Percentiles rank a stretch among this genome's conserved stretches.
phyloP scores from a whole-genome alignment of 345 rosid genomes.

The Gossypium ekmanianum region DNA sequence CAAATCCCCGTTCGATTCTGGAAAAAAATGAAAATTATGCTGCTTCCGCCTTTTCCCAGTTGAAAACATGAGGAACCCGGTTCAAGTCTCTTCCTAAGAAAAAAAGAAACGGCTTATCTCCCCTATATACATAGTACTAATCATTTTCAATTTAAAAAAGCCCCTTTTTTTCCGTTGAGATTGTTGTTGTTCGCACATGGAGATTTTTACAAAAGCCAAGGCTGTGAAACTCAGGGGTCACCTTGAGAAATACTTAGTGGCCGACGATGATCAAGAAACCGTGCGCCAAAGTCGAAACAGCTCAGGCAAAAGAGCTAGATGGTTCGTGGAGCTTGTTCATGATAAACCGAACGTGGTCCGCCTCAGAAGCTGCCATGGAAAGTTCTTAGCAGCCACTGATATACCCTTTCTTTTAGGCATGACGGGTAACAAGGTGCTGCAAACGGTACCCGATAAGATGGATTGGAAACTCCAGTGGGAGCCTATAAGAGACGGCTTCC shows the following conservation, averaged over 20 bases:
- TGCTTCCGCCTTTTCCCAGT: too few relatives aligned
- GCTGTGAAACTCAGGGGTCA: slow-evolving; percentile 77
- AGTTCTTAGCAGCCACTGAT: slow-evolving; percentile 71
- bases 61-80: too few relatives aligned
- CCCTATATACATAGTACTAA: background rate
- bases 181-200: slow-evolving; percentile 40
- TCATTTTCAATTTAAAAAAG: background rate
- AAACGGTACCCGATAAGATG: slow-evolving; percentile 36
- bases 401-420: slow-evolving; percentile 72
- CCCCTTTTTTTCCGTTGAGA: background rate
- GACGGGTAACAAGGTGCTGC: slow-evolving; percentile 73
- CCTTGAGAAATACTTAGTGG: slow-evolving; percentile 72
- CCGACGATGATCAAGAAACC: slow-evolving; percentile 61
- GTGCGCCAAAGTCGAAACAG: slow-evolving; percentile 75
- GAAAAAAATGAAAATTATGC: too few relatives aligned
- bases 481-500: slow-evolving; percentile 69
- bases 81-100: background rate
- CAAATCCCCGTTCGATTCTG: too few relatives aligned
- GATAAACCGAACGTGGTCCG: slow-evolving; percentile 41
- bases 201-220: slow-evolving; percentile 55
- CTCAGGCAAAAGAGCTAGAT: slow-evolving; percentile 41
- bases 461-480: slow-evolving; percentile 81
- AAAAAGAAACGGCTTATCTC: background rate
- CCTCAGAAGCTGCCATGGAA: slow-evolving; percentile 55
- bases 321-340: slow-evolving; percentile 68